Evolutionary conservation across 148 eudicot species (phyloP), one percentile per base, ranked within the genome.

Genomic region (Drosera capensis): DNA sequence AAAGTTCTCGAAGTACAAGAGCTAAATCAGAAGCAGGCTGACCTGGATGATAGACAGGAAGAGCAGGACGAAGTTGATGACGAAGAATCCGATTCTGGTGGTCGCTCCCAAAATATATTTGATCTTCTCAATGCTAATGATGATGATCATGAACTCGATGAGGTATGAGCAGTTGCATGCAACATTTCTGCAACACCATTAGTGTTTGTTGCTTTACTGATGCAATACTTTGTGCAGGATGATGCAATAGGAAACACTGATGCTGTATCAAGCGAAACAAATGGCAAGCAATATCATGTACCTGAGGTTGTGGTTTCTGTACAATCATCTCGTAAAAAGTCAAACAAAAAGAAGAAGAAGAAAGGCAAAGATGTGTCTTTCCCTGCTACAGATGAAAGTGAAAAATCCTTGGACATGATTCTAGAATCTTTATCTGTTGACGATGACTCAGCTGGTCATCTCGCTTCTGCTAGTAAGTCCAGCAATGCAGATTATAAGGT

Each of bases 271-370:
- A 40, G 14, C 16, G 62, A 26, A 48, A 63, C 48, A 39, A 55
- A 8, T 52, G 54, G 58, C 38, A 45, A 47, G 26, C 48, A 65
- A 47, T 36, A 61, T 23, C 43, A 55, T 14, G 30, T 29, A 15
- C 60, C 13, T 25, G 68, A 53, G 58, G 60, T 40, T 37, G n/a
- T 63, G 25, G 42, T 25, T 34, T 47, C 67, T 51, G 20, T 65
- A 31, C 57, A 56, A 20, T 28, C 52, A 37, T 64, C 81, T 36
- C 66, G 55, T 54, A 56, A 58, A 60, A 84, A 84, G 66, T 54
- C 75, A 13, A 86, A 87, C 74, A 90, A 85, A 62, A 80, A 82
- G 80, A 86, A 77, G 37, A 79, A 79, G 66, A 76, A 71, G 71
- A 87, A 80, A 64, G 58, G 35, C 41, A 83, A 68, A 67, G 77